Evolutionary conservation across 495 filamentous ascomycete species (phyloP).

Genomic region (Xylaria telfairii): DNA sequence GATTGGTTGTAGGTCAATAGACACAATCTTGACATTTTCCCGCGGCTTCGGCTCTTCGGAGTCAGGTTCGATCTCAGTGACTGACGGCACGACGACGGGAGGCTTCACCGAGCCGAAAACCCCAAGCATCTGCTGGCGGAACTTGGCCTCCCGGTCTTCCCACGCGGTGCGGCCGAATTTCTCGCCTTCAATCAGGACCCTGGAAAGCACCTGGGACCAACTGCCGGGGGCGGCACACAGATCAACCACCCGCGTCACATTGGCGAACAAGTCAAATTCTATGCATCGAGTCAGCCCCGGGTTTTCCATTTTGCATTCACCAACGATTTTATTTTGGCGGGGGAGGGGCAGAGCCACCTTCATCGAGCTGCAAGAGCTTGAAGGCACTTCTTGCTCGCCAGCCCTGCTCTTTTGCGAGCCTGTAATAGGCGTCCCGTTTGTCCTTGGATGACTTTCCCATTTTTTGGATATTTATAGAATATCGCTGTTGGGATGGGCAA

Average conservation of each 20-base stretch:
- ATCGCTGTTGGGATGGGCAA: background rate
- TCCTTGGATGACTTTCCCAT: constrained; percentile 99
- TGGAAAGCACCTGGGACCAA: constrained; percentile 94
- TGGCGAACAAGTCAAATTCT: constrained; percentile 91
- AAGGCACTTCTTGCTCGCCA: constrained; percentile 96
- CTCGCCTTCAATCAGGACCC: constrained; percentile 90
- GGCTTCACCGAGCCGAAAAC: constrained; percentile 40
- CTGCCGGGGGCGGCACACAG: constrained; percentile 95
- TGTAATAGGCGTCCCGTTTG: constrained; percentile 97
- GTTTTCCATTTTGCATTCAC: background rate
- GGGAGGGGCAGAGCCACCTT: constrained; percentile 51
- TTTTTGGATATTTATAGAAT: constrained; percentile 41
- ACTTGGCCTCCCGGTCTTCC: constrained; percentile 75
- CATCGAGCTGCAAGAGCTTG: constrained; percentile 94
- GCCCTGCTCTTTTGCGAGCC: constrained; percentile 96
- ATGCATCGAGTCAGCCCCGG: constrained; percentile 32
- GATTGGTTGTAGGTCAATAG: constrained; percentile 96
- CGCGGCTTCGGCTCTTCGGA: constrained; percentile 55
- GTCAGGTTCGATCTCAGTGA: constrained; percentile 19
- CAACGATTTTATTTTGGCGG: background rate
- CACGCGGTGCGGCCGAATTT: constrained; percentile 83
- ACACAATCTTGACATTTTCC: constrained; percentile 87
- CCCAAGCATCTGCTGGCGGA: constrained; percentile 61
- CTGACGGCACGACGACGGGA: constrained; percentile 35
- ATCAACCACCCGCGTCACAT: constrained; percentile 91